Conservation (phyloP, 2,329 filamentous ascomycete genomes). For the Aspergillus sp. region DNA sequence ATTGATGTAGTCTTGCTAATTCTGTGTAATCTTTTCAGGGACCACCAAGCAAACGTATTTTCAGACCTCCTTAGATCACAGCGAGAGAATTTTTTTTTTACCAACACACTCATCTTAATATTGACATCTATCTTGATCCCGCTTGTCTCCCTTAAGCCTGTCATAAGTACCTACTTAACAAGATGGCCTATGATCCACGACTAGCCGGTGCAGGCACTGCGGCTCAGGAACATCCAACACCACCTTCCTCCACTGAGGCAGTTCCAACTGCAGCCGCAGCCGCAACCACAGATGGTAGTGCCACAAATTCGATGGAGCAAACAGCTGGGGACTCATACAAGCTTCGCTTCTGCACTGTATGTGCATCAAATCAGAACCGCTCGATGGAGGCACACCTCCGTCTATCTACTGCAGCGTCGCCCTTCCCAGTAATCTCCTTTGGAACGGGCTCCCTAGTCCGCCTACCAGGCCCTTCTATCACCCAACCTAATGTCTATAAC, state of each 20-base stretch:
- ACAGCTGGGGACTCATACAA: conserved; percentile 63
- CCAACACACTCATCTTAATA: background rate
- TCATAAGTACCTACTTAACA: conserved; percentile 18
- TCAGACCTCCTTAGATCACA: conserved; percentile 35
- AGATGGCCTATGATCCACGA: conserved; percentile 54
- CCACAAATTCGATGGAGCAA: background rate
- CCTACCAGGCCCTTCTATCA: conserved; percentile 84
- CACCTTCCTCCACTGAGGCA: conserved; percentile 47
- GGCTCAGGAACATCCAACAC: conserved; percentile 43
- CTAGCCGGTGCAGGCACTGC: conserved; percentile 49
- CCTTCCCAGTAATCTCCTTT: conserved; percentile 96
- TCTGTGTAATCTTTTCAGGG: conserved; percentile 28
- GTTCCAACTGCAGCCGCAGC: conserved; percentile 27
- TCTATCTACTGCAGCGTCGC: conserved; percentile 76
- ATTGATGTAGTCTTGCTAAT: conserved; percentile 23
- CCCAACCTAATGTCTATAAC: conserved; percentile 93
- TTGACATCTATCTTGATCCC: conserved; percentile 14
- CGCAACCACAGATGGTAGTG: conserved; percentile 17
- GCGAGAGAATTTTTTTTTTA: conserved; percentile 10
- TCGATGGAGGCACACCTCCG: conserved; percentile 99
- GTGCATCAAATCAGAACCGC: conserved; percentile 96
- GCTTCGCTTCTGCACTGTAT: conserved; percentile 97
- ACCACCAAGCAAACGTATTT: conserved; percentile 35
- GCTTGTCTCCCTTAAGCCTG: conserved; percentile 13
- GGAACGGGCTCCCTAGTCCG: conserved; percentile 94